These are phyloP conservation scores for Fusarium neocosmosporiellum DNA, from an alignment of 2,329 filamentous ascomycete genomes.

Conservation along the genomic window DNA sequence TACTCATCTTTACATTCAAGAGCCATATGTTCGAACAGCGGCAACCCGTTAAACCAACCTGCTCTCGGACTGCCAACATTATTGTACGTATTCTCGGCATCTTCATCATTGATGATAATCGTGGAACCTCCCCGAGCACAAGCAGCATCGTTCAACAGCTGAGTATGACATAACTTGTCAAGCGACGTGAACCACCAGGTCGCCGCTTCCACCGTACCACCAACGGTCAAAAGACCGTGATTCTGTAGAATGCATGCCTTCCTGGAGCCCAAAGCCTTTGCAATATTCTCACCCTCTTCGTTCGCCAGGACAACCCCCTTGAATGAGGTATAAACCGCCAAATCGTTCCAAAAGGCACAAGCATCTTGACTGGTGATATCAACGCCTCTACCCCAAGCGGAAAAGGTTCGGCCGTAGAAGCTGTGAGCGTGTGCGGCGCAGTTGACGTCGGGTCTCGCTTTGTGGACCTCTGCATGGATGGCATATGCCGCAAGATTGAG, in stretches of 20 bases:
- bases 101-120: no score
- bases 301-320: background rate
- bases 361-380: background rate
- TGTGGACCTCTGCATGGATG: slow-evolving; percentile 14
- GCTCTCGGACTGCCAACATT: no score
- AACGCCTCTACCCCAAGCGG: no score
- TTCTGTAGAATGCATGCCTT: slow-evolving; percentile 18
- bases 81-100: background rate
- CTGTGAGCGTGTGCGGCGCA: slow-evolving; percentile 16
- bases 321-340: slow-evolving; percentile 3
- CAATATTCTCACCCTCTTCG: slow-evolving; percentile 14
- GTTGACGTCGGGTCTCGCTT: slow-evolving; percentile 8
- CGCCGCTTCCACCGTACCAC: background rate
- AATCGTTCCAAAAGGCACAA: no score
- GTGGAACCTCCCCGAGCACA: no score
- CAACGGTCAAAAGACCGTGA: slow-evolving; percentile 5
- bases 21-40: no score
- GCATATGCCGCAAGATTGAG: slow-evolving; percentile 2
- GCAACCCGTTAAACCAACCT: no score
- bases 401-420: slow-evolving; percentile 8
- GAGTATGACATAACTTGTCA: background rate
- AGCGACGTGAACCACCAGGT: slow-evolving; percentile 2
- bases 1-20: no score
- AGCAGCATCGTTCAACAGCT: background rate
- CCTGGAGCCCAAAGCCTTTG: slow-evolving; percentile 1